A percentile compares a stretch with the other conserved stretches of the same genome.
These are phyloP conservation scores for Athelia psychrophila DNA, from an alignment of 1,284 basidiomycete genomes.

Conservation along the genomic window DNA sequence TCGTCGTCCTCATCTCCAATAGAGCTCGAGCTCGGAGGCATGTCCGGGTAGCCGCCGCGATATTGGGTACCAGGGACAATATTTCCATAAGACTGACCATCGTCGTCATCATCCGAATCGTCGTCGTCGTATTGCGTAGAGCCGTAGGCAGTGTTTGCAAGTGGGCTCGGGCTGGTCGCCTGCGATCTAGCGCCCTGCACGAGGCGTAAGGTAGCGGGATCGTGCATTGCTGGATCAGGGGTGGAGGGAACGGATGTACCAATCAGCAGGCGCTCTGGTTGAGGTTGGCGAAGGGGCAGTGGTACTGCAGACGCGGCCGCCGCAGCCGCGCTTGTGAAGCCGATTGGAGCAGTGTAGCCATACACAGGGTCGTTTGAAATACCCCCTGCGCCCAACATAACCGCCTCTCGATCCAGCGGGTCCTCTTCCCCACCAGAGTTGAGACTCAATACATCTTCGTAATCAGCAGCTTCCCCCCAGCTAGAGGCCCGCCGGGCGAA, in stretches of 20 bases:
- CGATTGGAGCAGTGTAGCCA: conserved; percentile 15
- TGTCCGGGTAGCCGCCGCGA: background rate
- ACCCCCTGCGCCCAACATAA: conserved; percentile 52
- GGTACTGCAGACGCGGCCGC: conserved; percentile 28
- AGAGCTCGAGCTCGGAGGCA: background rate
- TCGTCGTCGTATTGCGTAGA: conserved; percentile 17
- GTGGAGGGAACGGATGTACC: conserved; percentile 16
- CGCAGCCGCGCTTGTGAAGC: conserved; percentile 33
- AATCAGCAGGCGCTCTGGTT: conserved; percentile 22
- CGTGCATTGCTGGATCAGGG: conserved; percentile 22
- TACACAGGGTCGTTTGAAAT: conserved; percentile 36
- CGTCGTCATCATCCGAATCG: background rate
- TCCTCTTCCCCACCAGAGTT: conserved; percentile 47
- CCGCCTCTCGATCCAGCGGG: conserved; percentile 41
- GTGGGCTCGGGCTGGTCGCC: conserved; percentile 40
- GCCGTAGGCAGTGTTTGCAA: conserved; percentile 33
- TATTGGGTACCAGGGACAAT: background rate
- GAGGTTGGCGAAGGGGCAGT: conserved; percentile 20
- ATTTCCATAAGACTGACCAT: background rate
- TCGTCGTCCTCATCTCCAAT: conserved; percentile 29
- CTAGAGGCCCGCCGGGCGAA: conserved; percentile 59
- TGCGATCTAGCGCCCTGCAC: conserved; percentile 22
- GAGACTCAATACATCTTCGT: conserved; percentile 51
- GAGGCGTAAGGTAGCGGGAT: conserved; percentile 3
- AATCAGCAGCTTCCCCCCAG: conserved; percentile 52